Percentiles rank a stretch among this genome's conserved stretches.
phyloP scores from a whole-genome alignment of 805 yeast species.

The Myxozyma nipponensis region DNA sequence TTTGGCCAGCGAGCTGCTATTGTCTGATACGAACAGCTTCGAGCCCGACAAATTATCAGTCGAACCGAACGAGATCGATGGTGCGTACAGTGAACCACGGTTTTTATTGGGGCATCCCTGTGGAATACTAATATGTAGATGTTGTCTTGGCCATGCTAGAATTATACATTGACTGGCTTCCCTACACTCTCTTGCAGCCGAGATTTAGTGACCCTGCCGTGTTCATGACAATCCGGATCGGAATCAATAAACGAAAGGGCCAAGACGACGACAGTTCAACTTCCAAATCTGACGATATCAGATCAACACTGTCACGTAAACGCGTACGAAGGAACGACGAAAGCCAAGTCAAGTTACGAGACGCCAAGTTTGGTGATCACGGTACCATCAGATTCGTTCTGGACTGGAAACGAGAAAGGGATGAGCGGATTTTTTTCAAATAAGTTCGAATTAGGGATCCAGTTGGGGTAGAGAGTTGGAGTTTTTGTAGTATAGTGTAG shows the following conservation, averaged over 20 bases:
- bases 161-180: conserved; percentile 26
- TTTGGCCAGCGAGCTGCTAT: conserved; percentile 49
- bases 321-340: not conserved
- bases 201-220: conserved; percentile 9
- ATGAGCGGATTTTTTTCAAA: conserved; percentile 7
- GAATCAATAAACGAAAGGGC: conserved; percentile 9
- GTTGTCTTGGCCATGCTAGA: conserved; percentile 24
- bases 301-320: not conserved
- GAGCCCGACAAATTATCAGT: conserved; percentile 5
- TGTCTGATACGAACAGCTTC: conserved; percentile 7
- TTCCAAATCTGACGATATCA: not conserved
- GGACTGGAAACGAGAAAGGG: conserved; percentile 19
- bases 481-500: too few species aligned
- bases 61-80: conserved; percentile 4
- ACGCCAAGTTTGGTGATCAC: conserved; percentile 19
- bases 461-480: too few species aligned
- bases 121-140: conserved; percentile 4
- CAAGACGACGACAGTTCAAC: not conserved
- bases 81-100: conserved; percentile 2
- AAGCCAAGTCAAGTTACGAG: conserved; percentile 4
- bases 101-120: not conserved
- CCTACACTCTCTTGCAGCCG: conserved; percentile 15
- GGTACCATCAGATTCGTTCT: conserved; percentile 26
- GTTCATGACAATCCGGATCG: conserved; percentile 25
- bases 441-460: too few species aligned